A percentile compares a stretch with the other conserved stretches of the same genome.
Evolutionary conservation across 805 yeast species (phyloP).

Genomic region (Ogataea degrootiae): DNA sequence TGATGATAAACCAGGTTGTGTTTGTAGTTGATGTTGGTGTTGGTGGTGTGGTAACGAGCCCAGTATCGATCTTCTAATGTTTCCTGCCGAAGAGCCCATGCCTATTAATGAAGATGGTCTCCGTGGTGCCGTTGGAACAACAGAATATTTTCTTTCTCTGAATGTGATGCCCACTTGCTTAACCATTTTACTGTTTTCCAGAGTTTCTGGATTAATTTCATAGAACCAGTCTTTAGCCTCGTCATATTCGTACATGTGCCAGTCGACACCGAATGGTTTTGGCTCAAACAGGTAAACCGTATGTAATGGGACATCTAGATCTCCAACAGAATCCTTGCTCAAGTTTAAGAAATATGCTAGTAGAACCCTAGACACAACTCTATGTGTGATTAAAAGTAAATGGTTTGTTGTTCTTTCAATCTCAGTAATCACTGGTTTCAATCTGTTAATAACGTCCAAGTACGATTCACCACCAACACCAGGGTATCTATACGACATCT

Average conservation of each 20-base stretch:
- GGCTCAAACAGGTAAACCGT: constrained; percentile 87
- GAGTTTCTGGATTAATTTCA: constrained; percentile 43
- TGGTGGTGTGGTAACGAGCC: background rate
- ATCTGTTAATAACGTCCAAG: constrained; percentile 84
- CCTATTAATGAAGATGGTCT: constrained; percentile 9
- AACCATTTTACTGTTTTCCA: constrained; percentile 54
- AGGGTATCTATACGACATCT: constrained; percentile 85
- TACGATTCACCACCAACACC: constrained; percentile 98
- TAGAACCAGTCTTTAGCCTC: constrained; percentile 74
- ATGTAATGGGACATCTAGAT: constrained; percentile 88
- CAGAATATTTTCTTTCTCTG: constrained; percentile 65
- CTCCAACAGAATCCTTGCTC: constrained; percentile 74
- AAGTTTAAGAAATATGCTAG: constrained; percentile 87
- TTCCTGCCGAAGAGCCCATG: background rate
- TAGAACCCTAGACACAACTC: constrained; percentile 85
- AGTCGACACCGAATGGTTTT: constrained; percentile 93
- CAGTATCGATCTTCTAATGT: background rate
- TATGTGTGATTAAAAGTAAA: constrained; percentile 75
- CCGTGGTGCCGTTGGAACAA: constrained; percentile 70
- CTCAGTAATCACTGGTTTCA: constrained; percentile 87
- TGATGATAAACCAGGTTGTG: background rate
- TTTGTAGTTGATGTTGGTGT: background rate
- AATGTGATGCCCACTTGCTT: constrained; percentile 68
- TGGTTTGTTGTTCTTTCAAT: constrained; percentile 89
- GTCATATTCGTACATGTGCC: constrained; percentile 84